Percentiles rank a stretch among this genome's conserved stretches.
These are phyloP conservation scores for Botrytis fabae DNA, from an alignment of 2,329 filamentous ascomycete genomes.

Conservation along the genomic window DNA sequence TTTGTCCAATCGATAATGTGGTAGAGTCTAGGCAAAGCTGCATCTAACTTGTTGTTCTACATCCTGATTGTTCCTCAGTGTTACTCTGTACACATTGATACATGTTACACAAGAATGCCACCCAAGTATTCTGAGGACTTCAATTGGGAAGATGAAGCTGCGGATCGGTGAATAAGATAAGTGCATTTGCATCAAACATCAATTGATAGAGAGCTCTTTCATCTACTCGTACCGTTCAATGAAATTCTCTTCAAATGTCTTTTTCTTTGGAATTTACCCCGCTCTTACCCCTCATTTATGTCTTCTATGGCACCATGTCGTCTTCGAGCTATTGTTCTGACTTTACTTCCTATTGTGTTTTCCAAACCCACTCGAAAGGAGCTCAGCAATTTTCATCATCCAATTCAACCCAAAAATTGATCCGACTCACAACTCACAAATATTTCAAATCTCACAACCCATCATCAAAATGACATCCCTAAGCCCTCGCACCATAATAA, in stretches of 20 bases:
- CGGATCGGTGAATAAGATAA: neutral
- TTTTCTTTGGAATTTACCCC: neutral
- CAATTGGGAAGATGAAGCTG: neutral
- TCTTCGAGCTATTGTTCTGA: neutral
- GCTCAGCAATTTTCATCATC: neutral
- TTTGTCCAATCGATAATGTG: neutral
- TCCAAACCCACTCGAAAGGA: neutral
- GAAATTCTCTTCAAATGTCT: neutral
- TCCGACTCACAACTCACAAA: neutral
- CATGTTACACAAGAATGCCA: neutral
- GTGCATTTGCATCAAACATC: neutral
- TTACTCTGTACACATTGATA: neutral
- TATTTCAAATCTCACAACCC: neutral
- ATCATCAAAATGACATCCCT: conserved; percentile 8
- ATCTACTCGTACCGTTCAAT: neutral
- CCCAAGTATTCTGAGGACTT: no score
- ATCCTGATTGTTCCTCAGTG: neutral
- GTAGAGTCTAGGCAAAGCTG: neutral
- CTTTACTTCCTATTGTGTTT: neutral
- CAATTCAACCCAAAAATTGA: neutral
- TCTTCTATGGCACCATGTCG: neutral
- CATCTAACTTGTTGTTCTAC: neutral
- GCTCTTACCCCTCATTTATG: neutral
- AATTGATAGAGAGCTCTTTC: neutral
- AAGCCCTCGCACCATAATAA: conserved; percentile 13